These are phyloP conservation scores for Xylaria cubensis DNA, from an alignment of 495 filamentous ascomycete species.

Conservation along the genomic window DNA sequence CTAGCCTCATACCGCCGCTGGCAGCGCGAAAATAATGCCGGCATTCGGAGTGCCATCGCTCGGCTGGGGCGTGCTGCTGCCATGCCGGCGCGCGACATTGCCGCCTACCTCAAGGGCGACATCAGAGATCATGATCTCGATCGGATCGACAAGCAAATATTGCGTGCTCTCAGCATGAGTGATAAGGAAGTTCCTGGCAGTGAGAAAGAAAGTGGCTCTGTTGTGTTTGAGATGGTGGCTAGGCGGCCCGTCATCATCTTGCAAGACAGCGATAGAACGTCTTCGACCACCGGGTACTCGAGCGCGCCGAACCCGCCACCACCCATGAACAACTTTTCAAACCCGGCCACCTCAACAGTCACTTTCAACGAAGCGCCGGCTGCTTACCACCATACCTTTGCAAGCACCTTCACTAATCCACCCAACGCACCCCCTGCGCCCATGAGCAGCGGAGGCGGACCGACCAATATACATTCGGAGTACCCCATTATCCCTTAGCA, in stretches of 20 bases:
- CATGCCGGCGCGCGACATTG: slow-evolving; percentile 37
- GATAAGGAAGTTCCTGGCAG: slow-evolving; percentile 30
- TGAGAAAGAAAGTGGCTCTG: slow-evolving; percentile 21
- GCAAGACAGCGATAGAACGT: slow-evolving; percentile 22
- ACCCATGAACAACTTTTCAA: slow-evolving; percentile 36
- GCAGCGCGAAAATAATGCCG: slow-evolving; percentile 42
- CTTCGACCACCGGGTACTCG: neutral
- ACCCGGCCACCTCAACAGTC: slow-evolving; percentile 35
- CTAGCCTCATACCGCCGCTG: slow-evolving; percentile 41
- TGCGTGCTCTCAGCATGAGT: slow-evolving; percentile 37
- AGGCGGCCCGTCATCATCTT: slow-evolving; percentile 38
- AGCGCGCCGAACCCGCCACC: slow-evolving; percentile 24
- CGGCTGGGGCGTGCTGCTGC: slow-evolving; percentile 35
- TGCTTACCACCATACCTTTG: slow-evolving; percentile 15
- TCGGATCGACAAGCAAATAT: slow-evolving; percentile 37
- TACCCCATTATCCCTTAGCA: slow-evolving; percentile 13
- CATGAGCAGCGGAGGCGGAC: neutral
- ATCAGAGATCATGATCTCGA: slow-evolving; percentile 35
- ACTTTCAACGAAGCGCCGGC: slow-evolving; percentile 3
- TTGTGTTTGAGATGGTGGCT: slow-evolving; percentile 35
- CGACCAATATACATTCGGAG: slow-evolving; percentile 14
- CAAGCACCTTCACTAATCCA: neutral
- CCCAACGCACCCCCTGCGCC: neutral
- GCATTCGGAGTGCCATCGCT: slow-evolving; percentile 35
- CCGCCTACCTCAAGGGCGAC: slow-evolving; percentile 36